Conservation (phyloP, 306 rosid genomes). For the Fagus sylvatica region DNA sequence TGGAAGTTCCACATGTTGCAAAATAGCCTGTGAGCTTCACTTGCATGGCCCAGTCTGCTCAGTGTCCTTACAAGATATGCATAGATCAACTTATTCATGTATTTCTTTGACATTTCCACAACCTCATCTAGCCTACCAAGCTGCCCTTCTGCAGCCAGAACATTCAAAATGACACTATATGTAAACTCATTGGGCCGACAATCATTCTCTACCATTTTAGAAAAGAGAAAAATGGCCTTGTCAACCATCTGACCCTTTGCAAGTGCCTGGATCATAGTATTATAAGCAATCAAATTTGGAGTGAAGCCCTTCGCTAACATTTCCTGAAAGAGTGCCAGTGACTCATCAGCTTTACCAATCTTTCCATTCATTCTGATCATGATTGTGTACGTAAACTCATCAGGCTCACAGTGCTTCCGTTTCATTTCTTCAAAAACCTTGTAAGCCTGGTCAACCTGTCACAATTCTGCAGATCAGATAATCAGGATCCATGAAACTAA, state of each 20-base stretch:
- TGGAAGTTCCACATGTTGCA: conserved; percentile 91
- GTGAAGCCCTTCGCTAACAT: conserved; percentile 66
- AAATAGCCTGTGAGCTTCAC: conserved; percentile 88
- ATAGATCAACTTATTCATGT: conserved; percentile 58
- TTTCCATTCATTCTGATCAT: conserved; percentile 91
- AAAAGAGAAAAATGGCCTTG: conserved; percentile 64
- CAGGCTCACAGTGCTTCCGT: conserved; percentile 77
- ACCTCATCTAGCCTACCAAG: conserved; percentile 66
- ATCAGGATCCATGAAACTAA: conserved; percentile 32
- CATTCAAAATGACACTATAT: conserved; percentile 64
- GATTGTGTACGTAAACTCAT: conserved; percentile 77
- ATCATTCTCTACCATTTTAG: conserved; percentile 71
- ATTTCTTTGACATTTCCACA: conserved; percentile 60
- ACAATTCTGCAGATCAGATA: conserved; percentile 38
- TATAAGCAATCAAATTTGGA: conserved; percentile 65
- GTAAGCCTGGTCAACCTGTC: conserved; percentile 69
- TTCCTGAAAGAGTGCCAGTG: conserved; percentile 56
- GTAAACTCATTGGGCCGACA: conserved; percentile 89
- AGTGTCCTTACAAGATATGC: conserved; percentile 75
- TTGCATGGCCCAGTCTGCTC: conserved; percentile 73
- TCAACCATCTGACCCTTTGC: conserved; percentile 75
- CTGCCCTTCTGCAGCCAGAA: conserved; percentile 73
- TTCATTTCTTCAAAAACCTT: conserved; percentile 87
- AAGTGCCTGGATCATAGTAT: conserved; percentile 85
- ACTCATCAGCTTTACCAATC: conserved; percentile 56